Percentiles rank a stretch among this genome's conserved stretches.
Evolutionary conservation across 2,329 filamentous ascomycete genomes (phyloP).

Genomic region (Lojkania enalia): DNA sequence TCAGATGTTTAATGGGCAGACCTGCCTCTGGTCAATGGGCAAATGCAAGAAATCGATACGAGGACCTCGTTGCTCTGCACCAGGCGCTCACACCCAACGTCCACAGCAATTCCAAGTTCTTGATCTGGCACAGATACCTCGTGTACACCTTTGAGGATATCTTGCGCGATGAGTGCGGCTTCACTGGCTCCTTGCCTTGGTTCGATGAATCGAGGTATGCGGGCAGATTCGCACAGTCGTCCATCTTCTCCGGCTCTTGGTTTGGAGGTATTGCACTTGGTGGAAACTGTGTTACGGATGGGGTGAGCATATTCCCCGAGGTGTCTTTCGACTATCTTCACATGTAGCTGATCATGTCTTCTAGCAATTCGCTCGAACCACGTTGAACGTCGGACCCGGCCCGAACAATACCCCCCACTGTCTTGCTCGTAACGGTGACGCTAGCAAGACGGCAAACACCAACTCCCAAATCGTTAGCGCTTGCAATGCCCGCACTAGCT

Average conservation of each 20-base stretch:
- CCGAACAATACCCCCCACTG: conserved; percentile 33
- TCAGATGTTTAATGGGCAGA: conserved; percentile 35
- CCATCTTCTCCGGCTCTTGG: conserved; percentile 35
- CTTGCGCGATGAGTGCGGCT: conserved; percentile 49
- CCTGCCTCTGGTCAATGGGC: conserved; percentile 28
- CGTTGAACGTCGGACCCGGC: conserved; percentile 37
- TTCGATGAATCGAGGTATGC: conserved; percentile 42
- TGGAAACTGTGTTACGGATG: conserved; percentile 36
- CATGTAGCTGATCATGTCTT: neutral
- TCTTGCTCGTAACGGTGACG: conserved; percentile 34
- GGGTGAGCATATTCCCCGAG: conserved; percentile 30
- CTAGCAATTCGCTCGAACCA: conserved; percentile 38
- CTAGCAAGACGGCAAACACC: conserved; percentile 29
- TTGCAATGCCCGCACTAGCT: conserved; percentile 29
- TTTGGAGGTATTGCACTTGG: conserved; percentile 29
- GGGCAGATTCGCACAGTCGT: conserved; percentile 31
- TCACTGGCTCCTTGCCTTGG: conserved; percentile 44
- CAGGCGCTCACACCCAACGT: conserved; percentile 39
- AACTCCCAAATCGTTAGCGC: conserved; percentile 31
- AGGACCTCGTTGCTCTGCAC: conserved; percentile 41
- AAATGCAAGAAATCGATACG: conserved; percentile 34
- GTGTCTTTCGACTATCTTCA: neutral
- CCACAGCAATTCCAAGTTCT: conserved; percentile 42
- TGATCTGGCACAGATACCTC: conserved; percentile 51
- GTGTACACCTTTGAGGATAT: conserved; percentile 48